A percentile compares a stretch with the other conserved stretches of the same genome.
phyloP scores from a whole-genome alignment of 768 basidiomycete genomes.

The Termitomyces sp. region DNA sequence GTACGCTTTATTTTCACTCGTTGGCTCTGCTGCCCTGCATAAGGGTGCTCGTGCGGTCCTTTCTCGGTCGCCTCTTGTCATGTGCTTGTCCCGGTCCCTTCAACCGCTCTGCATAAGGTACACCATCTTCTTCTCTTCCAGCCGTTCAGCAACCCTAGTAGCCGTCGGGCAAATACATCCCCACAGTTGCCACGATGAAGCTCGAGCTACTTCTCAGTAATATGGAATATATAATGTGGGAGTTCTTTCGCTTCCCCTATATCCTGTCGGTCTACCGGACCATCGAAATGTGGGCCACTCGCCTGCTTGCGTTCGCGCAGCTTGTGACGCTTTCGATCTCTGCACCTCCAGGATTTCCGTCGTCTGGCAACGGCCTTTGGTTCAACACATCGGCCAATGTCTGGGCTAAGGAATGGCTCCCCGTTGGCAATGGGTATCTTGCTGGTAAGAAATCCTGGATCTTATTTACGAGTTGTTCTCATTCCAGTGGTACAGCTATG shows the following conservation, averaged over 20 bases:
- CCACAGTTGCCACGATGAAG: slow-evolving; percentile 20
- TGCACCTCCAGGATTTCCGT: slow-evolving; percentile 53
- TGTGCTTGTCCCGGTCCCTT: slow-evolving; percentile 19
- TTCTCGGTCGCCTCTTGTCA: slow-evolving; percentile 19
- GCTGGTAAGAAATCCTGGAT: slow-evolving; percentile 40
- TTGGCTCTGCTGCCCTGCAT: slow-evolving; percentile 9
- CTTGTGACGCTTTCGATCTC: slow-evolving; percentile 21
- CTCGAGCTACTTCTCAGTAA: slow-evolving; percentile 10
- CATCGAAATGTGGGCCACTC: slow-evolving; percentile 25
- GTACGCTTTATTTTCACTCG: slow-evolving; percentile 8
- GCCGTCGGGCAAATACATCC: neutral
- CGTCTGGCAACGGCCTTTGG: slow-evolving; percentile 77
- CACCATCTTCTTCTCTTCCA: slow-evolving; percentile 10
- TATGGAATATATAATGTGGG: slow-evolving; percentile 17
- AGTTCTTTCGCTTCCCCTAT: slow-evolving; percentile 14
- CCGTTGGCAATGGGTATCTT: slow-evolving; percentile 73
- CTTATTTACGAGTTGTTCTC: neutral
- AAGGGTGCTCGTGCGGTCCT: slow-evolving; percentile 13
- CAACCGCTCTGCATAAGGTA: slow-evolving; percentile 19
- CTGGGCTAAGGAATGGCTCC: slow-evolving; percentile 64
- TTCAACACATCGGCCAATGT: slow-evolving; percentile 49
- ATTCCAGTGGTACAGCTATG: slow-evolving; percentile 45
- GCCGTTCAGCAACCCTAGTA: slow-evolving; percentile 1
- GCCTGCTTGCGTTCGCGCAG: slow-evolving; percentile 23
- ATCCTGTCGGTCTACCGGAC: slow-evolving; percentile 12